Evolutionary conservation across 345 rosid genomes (phyloP), one percentile per base, ranked within the genome.

Genomic region (Eucalyptus polybractea): DNA sequence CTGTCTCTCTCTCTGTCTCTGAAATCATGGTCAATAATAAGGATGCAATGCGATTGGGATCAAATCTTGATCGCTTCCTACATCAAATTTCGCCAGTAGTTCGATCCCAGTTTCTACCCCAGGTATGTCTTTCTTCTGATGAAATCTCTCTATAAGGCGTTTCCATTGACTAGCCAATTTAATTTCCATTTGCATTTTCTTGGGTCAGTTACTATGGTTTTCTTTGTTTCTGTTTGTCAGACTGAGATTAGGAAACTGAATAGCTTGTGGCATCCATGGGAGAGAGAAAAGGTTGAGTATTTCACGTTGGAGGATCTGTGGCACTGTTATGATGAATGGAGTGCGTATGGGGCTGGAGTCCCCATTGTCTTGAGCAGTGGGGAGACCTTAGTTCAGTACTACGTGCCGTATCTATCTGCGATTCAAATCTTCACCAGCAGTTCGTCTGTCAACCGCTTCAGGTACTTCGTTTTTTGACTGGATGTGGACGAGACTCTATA

Each of bases 311-410:
- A 93, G 91, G 99, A 97, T 94, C 93, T 98, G 1, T 98, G 99
- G 99, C 94, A 90, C 86, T 95, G 95, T 89, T 98, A 93, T 40
- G 99, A 97, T 92, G 99, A 98, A 93, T 98, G 99, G 99, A 98
- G 99, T 89, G 99, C 99, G 33, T 98, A 98, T 92, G 99, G 99
- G 81, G 99, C 99, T 88, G 99, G 99, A 33, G 99, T 98, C 69
- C 99, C 99, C 7, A 92, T 98, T 90, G 91, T 81, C 88, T 89
- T 95, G 90, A 81, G 90, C 91, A 92, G 93, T 92, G 95, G 93
- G 56, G 99, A 97, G 91, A 95, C 97, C 72, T 94, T 98, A 90
- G 96, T 96, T 90, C 99, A 98, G 91, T 98, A 98, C 91, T 97
- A 96, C 88, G 99, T 97, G 65, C 99, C 99, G 87, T 98, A 97